Evolutionary conservation across 495 filamentous ascomycete genomes (phyloP), one percentile per base, ranked within the genome.

Genomic region (Articulospora tetracladia): DNA sequence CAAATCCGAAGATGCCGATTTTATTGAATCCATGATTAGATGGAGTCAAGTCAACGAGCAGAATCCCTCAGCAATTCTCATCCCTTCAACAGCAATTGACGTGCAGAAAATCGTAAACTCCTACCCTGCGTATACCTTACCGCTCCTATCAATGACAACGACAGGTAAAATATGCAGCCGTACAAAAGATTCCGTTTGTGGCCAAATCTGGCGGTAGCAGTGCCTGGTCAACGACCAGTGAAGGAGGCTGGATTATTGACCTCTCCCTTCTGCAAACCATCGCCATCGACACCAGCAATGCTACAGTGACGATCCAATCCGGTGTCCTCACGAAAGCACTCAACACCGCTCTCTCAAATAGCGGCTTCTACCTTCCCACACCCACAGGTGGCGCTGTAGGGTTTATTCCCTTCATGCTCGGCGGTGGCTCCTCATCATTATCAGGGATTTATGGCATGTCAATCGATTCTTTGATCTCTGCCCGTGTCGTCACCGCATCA

Each of bases 401-500:
- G 20, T 75, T 84, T 23, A 80, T 81, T 1, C 82, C 83, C 4
- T 65, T 83, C 27, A 83, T 79, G 0, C 69, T 86, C 1, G 83
- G 83, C 8, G 83, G 82, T 0, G 83, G 83, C 1, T 78, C 79
- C 60, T 81, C 81, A n/a, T 77, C 72, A 68, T 68, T 85, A 8
- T 75, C 70, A 53, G 76, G 76, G 0, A 55, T 69, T 26, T 71
- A 81, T 58, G 83, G 83, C 6, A 71, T 83, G 17, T 74, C 73
- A 0, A 76, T 82, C 58, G 83, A 86, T 69, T 79, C 78, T 60
- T 72, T 85, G 0, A 62, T 83, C 10, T 71, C 71, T 4, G 76
- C 72, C 6, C 62, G 71, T 20, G 72, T 85, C 7, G 79, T 84
- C 0, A 72, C 82, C 3, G 80, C 81, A 6, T 72, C 82, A 46